Evolutionary conservation across 2,329 filamentous ascomycete genomes (phyloP), one percentile per base, ranked within the genome.

Genomic region (Chrysoporthe cubensis): DNA sequence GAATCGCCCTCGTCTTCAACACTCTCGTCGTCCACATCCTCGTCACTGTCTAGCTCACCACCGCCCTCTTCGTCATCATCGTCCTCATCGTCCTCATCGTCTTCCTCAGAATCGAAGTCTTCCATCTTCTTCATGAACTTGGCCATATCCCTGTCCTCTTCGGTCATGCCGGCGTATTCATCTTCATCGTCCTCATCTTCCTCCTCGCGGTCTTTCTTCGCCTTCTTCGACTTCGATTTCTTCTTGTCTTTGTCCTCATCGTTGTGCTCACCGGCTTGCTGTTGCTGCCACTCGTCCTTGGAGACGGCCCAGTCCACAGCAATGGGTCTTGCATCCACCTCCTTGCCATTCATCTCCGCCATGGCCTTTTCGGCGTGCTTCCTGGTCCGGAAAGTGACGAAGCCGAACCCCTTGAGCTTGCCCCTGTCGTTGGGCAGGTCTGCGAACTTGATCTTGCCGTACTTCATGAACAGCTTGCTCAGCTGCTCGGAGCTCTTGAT

Each of bases 261-360:
- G 16, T 78, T 78, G 16, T 79, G 77, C 3, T 79, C 78, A 34
- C 74, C 74, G 58, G 82, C 77, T 65, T 88, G 84, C 71, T 89
- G 83, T 70, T 88, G 85, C 70, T 94, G 87, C 93, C 93, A 99
- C 7, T 90, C 89, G 54, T 90, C 86, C 81, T 96, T 97, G 69
- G 97, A 93, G 3, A 98, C 94, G 43, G 96, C 95, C 93, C 93
- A 99, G 80, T 99, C 96, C 7, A 99, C 96, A 40, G 95, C 96
- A 69, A 99, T 80, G 9, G 90, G 91, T 74, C 96, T 87, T 2
- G 94, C 96, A 77, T 97, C 94, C 26, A 99, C 85, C 70, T 91
- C 88, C 77, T 93, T 97, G 68, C 95, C 96, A 79, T 98, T 99
- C 72, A 98, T 83, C 32, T 85, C 88, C 68, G 91, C 88, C 67